Conservation (phyloP, 805 yeast genomes). For the Hanseniaspora mollemarum region DNA sequence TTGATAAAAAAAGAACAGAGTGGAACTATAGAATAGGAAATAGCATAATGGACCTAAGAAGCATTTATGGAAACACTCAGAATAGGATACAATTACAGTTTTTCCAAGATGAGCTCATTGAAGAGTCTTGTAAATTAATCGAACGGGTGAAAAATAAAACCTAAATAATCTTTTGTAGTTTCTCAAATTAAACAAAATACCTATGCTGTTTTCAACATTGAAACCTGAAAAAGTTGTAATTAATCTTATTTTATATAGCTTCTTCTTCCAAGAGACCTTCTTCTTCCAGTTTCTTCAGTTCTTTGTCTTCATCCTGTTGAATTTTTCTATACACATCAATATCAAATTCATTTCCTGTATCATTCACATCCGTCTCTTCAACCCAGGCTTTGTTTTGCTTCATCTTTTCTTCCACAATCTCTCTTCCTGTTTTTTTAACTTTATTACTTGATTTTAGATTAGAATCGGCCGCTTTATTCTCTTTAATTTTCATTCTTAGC, state of each 20-base stretch:
- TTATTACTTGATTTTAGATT: constrained; percentile 30
- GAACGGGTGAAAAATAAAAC: not conserved
- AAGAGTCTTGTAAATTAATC: constrained; percentile 20
- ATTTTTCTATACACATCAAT: constrained; percentile 35
- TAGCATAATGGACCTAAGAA: constrained; percentile 27
- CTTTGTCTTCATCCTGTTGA: constrained; percentile 27
- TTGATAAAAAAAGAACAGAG: constrained; percentile 41
- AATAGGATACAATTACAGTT: constrained; percentile 24
- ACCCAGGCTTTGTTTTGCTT: constrained; percentile 46
- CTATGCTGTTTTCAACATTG: too few relatives aligned
- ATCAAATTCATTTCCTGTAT: constrained; percentile 32
- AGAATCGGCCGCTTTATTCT: constrained; percentile 23
- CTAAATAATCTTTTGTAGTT: too few relatives aligned
- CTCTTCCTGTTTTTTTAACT: constrained; percentile 49
- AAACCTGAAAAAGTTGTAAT: too few relatives aligned
- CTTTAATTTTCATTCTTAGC: constrained; percentile 39
- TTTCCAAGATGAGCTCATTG: constrained; percentile 24
- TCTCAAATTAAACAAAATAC: too few relatives aligned
- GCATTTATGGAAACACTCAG: constrained; percentile 15
- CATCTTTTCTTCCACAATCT: constrained; percentile 51
- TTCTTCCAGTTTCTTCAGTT: constrained; percentile 19
- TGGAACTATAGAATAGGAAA: constrained; percentile 47
- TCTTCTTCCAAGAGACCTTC: constrained; percentile 18
- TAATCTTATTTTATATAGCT: not conserved
- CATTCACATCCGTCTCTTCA: constrained; percentile 31